Evolutionary conservation across 257 asterid species (phyloP), one percentile per base, ranked within the genome.

Genomic region (Petunia secreta): DNA sequence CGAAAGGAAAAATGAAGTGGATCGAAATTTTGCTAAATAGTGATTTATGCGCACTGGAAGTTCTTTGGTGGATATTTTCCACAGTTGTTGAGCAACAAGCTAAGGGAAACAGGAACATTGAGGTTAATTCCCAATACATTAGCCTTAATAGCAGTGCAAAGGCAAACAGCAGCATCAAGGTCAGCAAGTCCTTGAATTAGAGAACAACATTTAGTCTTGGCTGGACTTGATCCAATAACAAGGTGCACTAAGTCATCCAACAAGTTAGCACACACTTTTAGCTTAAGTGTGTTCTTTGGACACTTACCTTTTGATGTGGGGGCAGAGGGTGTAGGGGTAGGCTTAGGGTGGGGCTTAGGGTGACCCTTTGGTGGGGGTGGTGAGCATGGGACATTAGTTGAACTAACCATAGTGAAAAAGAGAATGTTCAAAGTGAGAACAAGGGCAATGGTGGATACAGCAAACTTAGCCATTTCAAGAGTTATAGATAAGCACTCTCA

Each of bases 131-230:
- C 85, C 81, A 75, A 66, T 2, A 79, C 37, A 16, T 82, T 73
- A 0, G 85, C 87, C 10, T 77, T 81, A 1, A 81, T 38, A 34
- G 77, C 87, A 34, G 82, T 82, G 82, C 87, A 85, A 75, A 85
- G 87, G 62, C 85, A 84, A 59, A 57, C 75, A 3, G 87, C 87
- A 8, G 87, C 87, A 2, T 81, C 85, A 52, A 81, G 79, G 0
- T 84, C 85, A 16, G 34, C 81, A 1, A 84, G 71, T 39, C 78
- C 81, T n/a, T 46, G 9, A 6, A 84, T 58, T 40, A 84, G 9
- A 16, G 67, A 65, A 57, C 85, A 84, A 50, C 85, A 81, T 50
- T 75, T 39, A 63, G 46, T 62, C 25, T 79, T 44, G 8, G 67
- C 59, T 16, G 82, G 68, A 44, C 55, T 82, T 43, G 55, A 43